Evolutionary conservation across 2,329 filamentous ascomycete species (phyloP).

Genomic region (Stagonosporopsis cucurbitacearum): DNA sequence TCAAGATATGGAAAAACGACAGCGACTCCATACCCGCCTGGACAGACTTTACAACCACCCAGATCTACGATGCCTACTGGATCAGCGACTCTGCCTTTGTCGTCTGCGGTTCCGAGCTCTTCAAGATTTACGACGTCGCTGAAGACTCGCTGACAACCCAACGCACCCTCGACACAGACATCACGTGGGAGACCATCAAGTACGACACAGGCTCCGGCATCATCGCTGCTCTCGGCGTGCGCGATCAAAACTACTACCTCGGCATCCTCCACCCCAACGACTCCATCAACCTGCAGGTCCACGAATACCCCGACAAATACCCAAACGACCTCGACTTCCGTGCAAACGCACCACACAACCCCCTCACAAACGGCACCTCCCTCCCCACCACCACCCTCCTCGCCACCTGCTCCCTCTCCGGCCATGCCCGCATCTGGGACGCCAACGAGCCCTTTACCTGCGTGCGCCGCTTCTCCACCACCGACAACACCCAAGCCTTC

Average conservation of each 20-base stretch:
- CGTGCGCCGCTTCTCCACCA: slow-evolving; percentile 38
- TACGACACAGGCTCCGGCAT: slow-evolving; percentile 51
- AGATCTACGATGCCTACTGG: slow-evolving; percentile 55
- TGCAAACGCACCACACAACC: slow-evolving; percentile 24
- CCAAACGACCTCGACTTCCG: slow-evolving; percentile 53
- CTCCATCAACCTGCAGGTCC: slow-evolving; percentile 41
- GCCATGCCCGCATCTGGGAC: slow-evolving; percentile 52
- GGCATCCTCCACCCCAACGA: slow-evolving; percentile 46
- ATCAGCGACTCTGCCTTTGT: slow-evolving; percentile 52
- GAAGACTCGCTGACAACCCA: slow-evolving; percentile 35
- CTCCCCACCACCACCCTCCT: slow-evolving; percentile 41
- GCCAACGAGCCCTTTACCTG: slow-evolving; percentile 45
- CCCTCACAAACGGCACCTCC: slow-evolving; percentile 28
- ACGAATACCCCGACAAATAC: slow-evolving; percentile 43
- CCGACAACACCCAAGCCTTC: slow-evolving; percentile 45
- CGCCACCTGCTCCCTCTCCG: slow-evolving; percentile 51
- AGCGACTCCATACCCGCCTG: slow-evolving; percentile 49
- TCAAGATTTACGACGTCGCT: slow-evolving; percentile 48
- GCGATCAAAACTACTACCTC: slow-evolving; percentile 37
- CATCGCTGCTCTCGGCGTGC: slow-evolving; percentile 43
- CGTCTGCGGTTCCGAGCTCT: slow-evolving; percentile 51
- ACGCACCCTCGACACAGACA: slow-evolving; percentile 40
- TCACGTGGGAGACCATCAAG: slow-evolving; percentile 49
- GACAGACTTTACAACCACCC: slow-evolving; percentile 50
- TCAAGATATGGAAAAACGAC: slow-evolving; percentile 48